A percentile compares a stretch with the other conserved stretches of the same genome.
These are phyloP conservation scores for Ogataea saltuana DNA, from an alignment of 805 yeast genomes.

Conservation along the genomic window DNA sequence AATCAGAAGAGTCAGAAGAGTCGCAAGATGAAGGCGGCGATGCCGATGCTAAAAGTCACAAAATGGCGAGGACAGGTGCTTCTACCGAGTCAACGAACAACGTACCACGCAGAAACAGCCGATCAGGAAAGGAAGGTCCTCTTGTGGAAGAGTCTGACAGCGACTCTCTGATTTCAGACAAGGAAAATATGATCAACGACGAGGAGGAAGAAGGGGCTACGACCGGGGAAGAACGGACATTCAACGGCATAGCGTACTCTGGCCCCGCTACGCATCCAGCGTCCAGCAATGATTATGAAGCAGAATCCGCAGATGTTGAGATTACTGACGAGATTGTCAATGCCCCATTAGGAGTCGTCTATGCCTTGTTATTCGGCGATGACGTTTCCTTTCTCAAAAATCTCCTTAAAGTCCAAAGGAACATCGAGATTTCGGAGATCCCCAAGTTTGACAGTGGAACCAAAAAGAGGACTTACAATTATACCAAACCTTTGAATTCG, in stretches of 20 bases:
- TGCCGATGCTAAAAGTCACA: slow-evolving; percentile 18
- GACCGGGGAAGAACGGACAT: slow-evolving; percentile 28
- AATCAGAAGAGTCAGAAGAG: slow-evolving; percentile 28
- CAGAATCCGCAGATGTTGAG: slow-evolving; percentile 52
- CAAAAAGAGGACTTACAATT: slow-evolving; percentile 51
- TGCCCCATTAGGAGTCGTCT: slow-evolving; percentile 69
- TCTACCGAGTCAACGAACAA: slow-evolving; percentile 7
- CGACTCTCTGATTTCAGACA: slow-evolving; percentile 32
- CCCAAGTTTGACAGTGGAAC: slow-evolving; percentile 38
- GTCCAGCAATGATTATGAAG: slow-evolving; percentile 43
- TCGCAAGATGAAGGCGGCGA: slow-evolving; percentile 26
- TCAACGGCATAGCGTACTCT: slow-evolving; percentile 41
- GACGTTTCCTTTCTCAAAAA: slow-evolving; percentile 46
- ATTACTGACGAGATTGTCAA: slow-evolving; percentile 52
- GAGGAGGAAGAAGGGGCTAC: slow-evolving; percentile 25
- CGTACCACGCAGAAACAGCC: no score
- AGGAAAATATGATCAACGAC: slow-evolving; percentile 35
- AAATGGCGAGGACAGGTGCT: slow-evolving; percentile 15
- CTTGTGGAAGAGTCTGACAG: slow-evolving; percentile 26
- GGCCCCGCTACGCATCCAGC: slow-evolving; percentile 41
- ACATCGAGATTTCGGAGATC: slow-evolving; percentile 55
- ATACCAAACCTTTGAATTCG: slow-evolving; percentile 62
- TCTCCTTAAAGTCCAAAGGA: slow-evolving; percentile 60
- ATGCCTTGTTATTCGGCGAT: slow-evolving; percentile 60
- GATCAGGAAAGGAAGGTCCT: no score